phyloP scores from a whole-genome alignment of 73 alveolate species.

The Halteria grandinella region DNA sequence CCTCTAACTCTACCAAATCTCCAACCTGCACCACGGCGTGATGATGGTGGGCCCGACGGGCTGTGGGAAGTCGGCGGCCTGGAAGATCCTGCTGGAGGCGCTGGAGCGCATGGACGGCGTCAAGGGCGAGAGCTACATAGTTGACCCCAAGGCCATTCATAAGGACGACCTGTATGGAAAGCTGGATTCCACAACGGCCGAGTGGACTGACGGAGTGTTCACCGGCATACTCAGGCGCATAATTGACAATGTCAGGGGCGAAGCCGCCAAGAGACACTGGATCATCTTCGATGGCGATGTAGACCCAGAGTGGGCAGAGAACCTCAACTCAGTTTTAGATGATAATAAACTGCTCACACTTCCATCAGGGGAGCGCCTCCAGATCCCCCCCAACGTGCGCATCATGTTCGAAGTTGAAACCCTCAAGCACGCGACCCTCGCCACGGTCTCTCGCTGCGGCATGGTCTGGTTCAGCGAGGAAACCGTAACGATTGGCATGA shows the following conservation, averaged over 20 bases:
- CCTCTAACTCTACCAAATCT: conserved; percentile 88
- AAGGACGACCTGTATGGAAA: conserved; percentile 99
- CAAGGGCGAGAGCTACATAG: conserved; percentile 97
- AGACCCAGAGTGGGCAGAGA: conserved; percentile 99
- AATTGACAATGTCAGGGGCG: conserved; percentile 97
- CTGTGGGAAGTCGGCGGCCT: conserved; percentile 98
- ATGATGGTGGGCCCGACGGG: conserved; percentile 99
- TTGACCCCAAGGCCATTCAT: conserved; percentile 98
- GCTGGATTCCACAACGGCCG: conserved; percentile 98
- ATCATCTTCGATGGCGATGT: conserved; percentile 99
- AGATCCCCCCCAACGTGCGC: conserved; percentile 98
- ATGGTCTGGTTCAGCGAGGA: conserved; percentile 99
- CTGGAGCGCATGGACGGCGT: conserved; percentile 90
- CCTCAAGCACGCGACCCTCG: conserved; percentile 98
- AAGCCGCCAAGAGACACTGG: conserved; percentile 98
- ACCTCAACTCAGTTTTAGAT: conserved; percentile 98
- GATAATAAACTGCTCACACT: conserved; percentile 98
- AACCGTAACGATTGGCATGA: conserved; percentile 88
- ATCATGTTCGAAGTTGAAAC: conserved; percentile 99
- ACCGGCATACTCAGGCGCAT: conserved; percentile 95
- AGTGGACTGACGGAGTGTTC: conserved; percentile 99
- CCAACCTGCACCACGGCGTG: conserved; percentile 95
- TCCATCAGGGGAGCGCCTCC: conserved; percentile 99
- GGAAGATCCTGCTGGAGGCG: conserved; percentile 98
- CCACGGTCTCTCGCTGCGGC: conserved; percentile 99